These are phyloP conservation scores for Diaporthe destruens DNA, from an alignment of 2,329 filamentous ascomycete species.

Conservation along the genomic window DNA sequence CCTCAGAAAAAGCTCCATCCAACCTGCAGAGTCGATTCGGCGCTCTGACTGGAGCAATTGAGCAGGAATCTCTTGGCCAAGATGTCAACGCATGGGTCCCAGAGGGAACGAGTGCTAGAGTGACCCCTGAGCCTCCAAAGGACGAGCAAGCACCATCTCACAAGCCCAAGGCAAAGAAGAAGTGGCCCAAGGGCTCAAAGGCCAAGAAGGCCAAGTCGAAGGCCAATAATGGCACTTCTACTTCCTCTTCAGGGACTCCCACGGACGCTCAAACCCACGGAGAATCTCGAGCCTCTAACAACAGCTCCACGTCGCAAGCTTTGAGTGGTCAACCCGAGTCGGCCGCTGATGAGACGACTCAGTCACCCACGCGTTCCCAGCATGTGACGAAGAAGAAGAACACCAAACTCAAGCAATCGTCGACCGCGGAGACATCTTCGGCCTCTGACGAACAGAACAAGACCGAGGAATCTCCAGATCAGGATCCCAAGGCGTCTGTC, in stretches of 20 bases:
- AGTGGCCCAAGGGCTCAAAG: not conserved
- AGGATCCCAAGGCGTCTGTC: not conserved
- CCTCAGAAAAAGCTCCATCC: not conserved
- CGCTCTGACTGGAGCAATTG: conserved; percentile 10
- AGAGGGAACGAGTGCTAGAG: not conserved
- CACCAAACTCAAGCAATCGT: conserved; percentile 26
- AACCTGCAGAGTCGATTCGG: conserved; percentile 20
- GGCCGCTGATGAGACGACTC: not conserved
- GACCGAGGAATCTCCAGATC: conserved; percentile 21
- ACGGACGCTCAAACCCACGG: conserved; percentile 1
- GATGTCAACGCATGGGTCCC: not conserved
- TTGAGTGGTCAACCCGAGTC: conserved; percentile 16
- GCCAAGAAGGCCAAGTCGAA: conserved; percentile 29
- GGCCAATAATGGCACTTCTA: not conserved
- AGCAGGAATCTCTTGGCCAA: not conserved
- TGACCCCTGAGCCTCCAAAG: not conserved
- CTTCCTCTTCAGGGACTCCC: conserved; percentile 13
- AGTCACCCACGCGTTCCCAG: conserved; percentile 14
- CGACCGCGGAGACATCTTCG: not conserved
- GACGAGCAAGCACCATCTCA: not conserved
- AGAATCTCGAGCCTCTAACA: conserved; percentile 6
- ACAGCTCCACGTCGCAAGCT: not conserved
- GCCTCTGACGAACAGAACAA: conserved; percentile 18
- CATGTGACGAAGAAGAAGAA: conserved; percentile 29
- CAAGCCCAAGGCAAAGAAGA: conserved; percentile 11